Evolutionary conservation across 345 rosid genomes (phyloP), one percentile per base, ranked within the genome.

Genomic region (Populus nigra): DNA sequence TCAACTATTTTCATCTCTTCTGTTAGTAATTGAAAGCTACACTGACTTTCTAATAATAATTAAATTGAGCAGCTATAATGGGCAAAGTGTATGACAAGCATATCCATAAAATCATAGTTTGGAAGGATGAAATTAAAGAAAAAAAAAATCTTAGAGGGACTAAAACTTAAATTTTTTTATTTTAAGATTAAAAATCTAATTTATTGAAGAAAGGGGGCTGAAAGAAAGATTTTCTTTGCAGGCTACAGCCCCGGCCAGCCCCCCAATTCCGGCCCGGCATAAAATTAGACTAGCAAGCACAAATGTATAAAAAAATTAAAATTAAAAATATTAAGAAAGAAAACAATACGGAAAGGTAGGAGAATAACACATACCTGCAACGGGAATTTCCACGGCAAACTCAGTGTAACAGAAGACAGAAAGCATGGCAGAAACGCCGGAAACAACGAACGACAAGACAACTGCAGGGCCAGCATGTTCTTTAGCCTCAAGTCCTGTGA

Each of bases 391-490:
- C 13, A 74, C 69, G 9, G 59, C 77, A 27, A 74, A 74, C 31
- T 74, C 77, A 9, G 77, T 74, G 77, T 74, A 74, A 16, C 77
- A 74, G 39, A 74, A 74, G 27, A 74, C 77, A 43, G 77, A 74
- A 18, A 74, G 77, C 69, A 63, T 41, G n/a, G 77, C 77, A 13
- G 77, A 74, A 49, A 74, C 69, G 31, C 77, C 77, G 0, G 77
- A 74, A 27, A 74, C 49, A 45, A 63, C 57, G 62, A 41, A 74
- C 18, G 69, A 74, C 69, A 74, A 45, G n/a, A 74, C 69, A 25
- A 74, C 77, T 0, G 77, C 77, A 7, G 77, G 77, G 17, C 77
- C 69, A 16, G 70, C 68, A 9, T 50, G 72, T 3, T 69, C 72
- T 13, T 1, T 38, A 0, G 50, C 72, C 31, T 69, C 50, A 39